phyloP scores from a whole-genome alignment of 2,329 filamentous ascomycete species.

The Trichoderma koningiopsis region DNA sequence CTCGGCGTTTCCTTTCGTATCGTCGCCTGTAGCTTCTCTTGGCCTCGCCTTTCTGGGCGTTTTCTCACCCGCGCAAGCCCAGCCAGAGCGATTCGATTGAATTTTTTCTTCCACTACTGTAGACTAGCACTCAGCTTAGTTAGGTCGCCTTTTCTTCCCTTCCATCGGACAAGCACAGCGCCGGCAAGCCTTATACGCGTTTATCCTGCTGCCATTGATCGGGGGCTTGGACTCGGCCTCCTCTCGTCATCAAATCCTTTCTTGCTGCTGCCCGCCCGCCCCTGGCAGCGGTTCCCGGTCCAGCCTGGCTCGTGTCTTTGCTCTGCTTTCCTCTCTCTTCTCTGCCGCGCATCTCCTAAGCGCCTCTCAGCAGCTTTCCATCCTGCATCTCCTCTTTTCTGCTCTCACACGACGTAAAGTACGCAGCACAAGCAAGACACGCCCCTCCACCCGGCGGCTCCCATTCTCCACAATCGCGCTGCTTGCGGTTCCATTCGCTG shows the following conservation, averaged over 20 bases:
- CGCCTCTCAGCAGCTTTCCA: neutral
- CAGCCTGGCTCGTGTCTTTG: neutral
- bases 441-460: neutral
- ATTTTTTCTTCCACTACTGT: neutral
- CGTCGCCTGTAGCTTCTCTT: neutral
- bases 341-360: neutral
- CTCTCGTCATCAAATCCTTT: neutral
- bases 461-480: neutral
- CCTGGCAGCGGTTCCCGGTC: constrained; percentile 2
- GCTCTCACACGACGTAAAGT: neutral
- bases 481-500: constrained; percentile 15
- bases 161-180: neutral
- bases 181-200: constrained; percentile 8
- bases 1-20: constrained; percentile 19
- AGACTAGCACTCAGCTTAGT: neutral
- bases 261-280: neutral
- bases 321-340: neutral
- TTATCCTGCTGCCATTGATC: neutral
- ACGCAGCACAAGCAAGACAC: neutral
- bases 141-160: neutral
- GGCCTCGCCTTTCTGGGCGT: neutral
- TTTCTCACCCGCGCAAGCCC: neutral
- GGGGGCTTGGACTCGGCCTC: neutral
- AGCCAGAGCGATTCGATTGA: neutral
- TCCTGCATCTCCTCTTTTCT: neutral